Conservation (phyloP, 1,284 basidiomycete species). For the Sporisorium iseilematis-ciliati region DNA sequence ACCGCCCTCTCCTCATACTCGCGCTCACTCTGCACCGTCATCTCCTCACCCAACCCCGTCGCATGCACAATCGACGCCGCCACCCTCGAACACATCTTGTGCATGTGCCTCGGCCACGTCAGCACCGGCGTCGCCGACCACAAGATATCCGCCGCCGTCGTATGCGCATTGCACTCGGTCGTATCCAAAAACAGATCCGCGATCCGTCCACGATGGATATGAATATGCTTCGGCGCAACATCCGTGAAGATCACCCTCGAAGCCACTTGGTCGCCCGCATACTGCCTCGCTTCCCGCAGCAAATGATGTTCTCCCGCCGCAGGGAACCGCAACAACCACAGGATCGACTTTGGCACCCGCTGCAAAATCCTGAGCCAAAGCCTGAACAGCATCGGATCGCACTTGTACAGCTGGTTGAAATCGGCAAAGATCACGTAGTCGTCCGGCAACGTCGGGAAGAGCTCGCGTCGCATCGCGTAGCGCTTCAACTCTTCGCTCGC, state of each 20-base stretch:
- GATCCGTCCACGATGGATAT: conserved; percentile 74
- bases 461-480: conserved; percentile 72
- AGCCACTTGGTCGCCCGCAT: conserved; percentile 75
- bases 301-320: conserved; percentile 75
- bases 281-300: conserved; percentile 72
- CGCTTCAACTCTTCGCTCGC: conserved; percentile 73
- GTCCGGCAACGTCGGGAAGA: conserved; percentile 72
- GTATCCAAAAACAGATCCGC: conserved; percentile 78
- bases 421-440: conserved; percentile 75
- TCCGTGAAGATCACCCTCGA: conserved; percentile 75
- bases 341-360: conserved; percentile 74
- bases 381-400: conserved; percentile 73
- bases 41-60: conserved; percentile 75
- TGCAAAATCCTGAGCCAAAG: conserved; percentile 75
- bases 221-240: conserved; percentile 74
- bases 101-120: conserved; percentile 74
- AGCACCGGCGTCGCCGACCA: conserved; percentile 77
- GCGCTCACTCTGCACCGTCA: conserved; percentile 73
- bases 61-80: conserved; percentile 75
- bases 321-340: conserved; percentile 78
- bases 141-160: conserved; percentile 76
- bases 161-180: conserved; percentile 78
- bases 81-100: conserved; percentile 77
- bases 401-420: conserved; percentile 75
- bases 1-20: conserved; percentile 76